Base-by-base conservation (phyloP, 257 asterid genomes). In the Ophiorrhiza pumila region DNA sequence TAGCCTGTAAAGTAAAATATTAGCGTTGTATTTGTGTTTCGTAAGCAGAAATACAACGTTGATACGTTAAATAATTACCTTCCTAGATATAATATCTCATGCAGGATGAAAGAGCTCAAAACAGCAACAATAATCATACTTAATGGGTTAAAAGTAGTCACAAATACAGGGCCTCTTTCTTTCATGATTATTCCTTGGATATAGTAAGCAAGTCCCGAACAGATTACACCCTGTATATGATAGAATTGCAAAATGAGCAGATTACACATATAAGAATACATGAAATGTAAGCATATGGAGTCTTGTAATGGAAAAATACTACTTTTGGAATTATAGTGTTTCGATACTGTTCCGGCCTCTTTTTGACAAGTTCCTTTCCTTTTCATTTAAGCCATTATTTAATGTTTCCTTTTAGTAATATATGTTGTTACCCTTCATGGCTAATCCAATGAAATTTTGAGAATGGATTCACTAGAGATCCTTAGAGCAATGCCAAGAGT, bases 141-240 rank as follows among this genome's bases (percentile, higher is more conserved):
- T 71, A 94, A 77, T 32, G 98, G 98, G 75, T 83, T 91, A 77
- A 94, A 94, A 13, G 97, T 94, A 0, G 97, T 90, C 2, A 94
- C 97, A 22, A 91, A 94, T 70, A 94, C 97, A 4, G 95, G 97
- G 35, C 97, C 98, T 58, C 97, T 76, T 43, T 86, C 92, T 79
- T 86, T 88, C 96, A 94, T 88, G 31, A 94, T 80, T 7, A 87
- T 74, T 58, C 99, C 99, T 85, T 91, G 97, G 66, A 94, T 84
- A 53, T 90, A 94, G 74, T 91, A 90, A 29, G 96, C 95, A 34
- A 91, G 83, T 2, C 97, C 99, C 10, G 97, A 90, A 75, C 99
- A 91, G 53, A 90, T 85, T 69, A 94, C 67, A 25, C 99, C 99
- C 97, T 94, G 89, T 73, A 79, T 42, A 29, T 27, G 25, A 32